These are phyloP conservation scores for Saturnispora serradocipensis DNA, from an alignment of 805 yeast genomes.

Conservation along the genomic window DNA sequence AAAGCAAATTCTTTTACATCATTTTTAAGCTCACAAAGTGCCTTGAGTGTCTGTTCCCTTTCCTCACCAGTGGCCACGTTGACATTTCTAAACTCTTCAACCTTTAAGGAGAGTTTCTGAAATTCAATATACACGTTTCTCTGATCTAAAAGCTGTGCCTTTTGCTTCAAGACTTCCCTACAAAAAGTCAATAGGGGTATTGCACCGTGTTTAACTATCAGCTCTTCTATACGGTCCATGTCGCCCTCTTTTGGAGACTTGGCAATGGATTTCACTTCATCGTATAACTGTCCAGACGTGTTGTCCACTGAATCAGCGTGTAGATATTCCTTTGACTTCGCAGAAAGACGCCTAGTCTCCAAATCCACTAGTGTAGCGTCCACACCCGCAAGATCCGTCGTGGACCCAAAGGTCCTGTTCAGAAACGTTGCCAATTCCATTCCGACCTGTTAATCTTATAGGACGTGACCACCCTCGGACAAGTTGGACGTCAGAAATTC, in stretches of 20 bases:
- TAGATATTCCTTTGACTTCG: neutral
- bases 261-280: neutral
- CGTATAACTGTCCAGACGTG: neutral
- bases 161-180: conserved; percentile 8
- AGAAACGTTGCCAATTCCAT: neutral
- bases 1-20: neutral
- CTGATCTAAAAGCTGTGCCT: conserved; percentile 5
- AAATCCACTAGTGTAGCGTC: neutral
- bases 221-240: conserved; percentile 2
- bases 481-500: neutral
- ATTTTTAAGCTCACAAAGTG: neutral
- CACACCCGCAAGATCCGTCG: neutral
- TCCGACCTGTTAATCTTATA: neutral
- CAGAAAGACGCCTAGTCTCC: neutral
- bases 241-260: neutral
- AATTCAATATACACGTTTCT: neutral
- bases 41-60: neutral
- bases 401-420: neutral
- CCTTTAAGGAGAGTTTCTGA: neutral
- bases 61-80: neutral
- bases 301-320: neutral
- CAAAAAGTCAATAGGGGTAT: conserved; percentile 10
- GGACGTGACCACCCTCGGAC: neutral
- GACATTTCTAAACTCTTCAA: conserved; percentile 9
- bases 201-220: conserved; percentile 7